Percentiles rank a stretch among this genome's conserved stretches.
Conservation (phyloP, 1,139 yeast genomes). For the Saccharomyces hybrid region DNA sequence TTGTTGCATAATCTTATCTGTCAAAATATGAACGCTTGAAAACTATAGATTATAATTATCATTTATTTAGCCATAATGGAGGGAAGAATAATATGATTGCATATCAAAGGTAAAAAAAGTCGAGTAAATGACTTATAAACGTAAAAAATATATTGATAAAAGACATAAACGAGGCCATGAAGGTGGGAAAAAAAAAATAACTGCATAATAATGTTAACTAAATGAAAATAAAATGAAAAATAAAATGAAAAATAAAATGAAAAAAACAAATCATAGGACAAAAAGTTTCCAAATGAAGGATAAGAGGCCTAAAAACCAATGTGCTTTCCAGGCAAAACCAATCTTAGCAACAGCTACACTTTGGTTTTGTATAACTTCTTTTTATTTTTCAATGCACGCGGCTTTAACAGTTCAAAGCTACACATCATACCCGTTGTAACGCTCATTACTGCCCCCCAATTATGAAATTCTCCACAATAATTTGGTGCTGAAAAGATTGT, state of each 20-base stretch:
- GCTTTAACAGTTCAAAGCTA: constrained; percentile 76
- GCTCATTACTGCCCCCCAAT: constrained; percentile 88
- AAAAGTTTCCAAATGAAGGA: not conserved
- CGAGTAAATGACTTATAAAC: not conserved
- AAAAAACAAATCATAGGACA: not conserved
- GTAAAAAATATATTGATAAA: not conserved
- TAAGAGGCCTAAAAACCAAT: not conserved
- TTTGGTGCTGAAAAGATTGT: constrained; percentile 86
- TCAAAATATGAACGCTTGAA: not conserved
- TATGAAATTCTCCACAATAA: constrained; percentile 85
- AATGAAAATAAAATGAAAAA: not conserved
- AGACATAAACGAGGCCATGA: not conserved
- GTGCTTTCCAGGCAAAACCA: not conserved
- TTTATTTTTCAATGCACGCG: constrained; percentile 31
- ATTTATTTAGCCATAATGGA: not conserved
- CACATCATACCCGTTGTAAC: constrained; percentile 71
- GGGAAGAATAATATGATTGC: not conserved
- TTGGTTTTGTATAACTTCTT: not conserved
- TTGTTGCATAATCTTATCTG: not conserved
- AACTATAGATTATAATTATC: not conserved
- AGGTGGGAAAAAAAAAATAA: not conserved
- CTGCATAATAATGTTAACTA: not conserved
- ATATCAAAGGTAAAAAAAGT: not conserved
- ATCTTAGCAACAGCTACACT: not conserved
- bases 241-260: not conserved